Evolutionary conservation across 805 yeast species (phyloP), one percentile per base, ranked within the genome.

Genomic region (Grigorovia transvaalensis): DNA sequence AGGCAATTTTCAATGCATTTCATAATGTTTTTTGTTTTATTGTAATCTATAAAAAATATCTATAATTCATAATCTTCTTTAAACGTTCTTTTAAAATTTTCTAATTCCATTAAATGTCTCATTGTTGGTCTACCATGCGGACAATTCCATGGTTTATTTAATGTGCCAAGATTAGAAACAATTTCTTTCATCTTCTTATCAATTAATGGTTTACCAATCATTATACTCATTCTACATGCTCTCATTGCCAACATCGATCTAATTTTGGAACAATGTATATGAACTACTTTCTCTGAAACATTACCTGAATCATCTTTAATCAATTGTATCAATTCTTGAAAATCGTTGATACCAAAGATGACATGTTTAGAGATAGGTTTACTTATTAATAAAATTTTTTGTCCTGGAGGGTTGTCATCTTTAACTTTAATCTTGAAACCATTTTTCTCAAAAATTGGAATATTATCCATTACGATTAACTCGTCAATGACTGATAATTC

Each of bases 111-210:
- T 53, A 91, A 72, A 67, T 91, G 97, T 51, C 99, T 76, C 85
- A 93, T 81, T 1, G 99, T 93, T 0, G 99, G 99, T 56, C 99
- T 73, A 0, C 99, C 99, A 68, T 93, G 99, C 0, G 99, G 99
- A 62, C 89, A 82, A 59, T 84, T 85, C 99, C 99, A 93, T 0
- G 99, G 99, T 63, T 88, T 87, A 55, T 88, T 90, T 42, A 93
- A 72, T 0, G 66, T 71, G 12, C 91, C 79, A 50, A 93, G 70
- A 60, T 88, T 77, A 33, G 70, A 64, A 6, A 93, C 90, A 2
- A 93, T 80, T 42, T 62, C 70, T 1, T 67, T 63, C 99, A 93
- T 93, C 8, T 80, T 76, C 9, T 65, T 71, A 33, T 51, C 57
- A 8, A 73, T 74, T 46, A 93, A 72, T 4, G 84, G 78, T 56